Base-by-base conservation (phyloP, 371 early-diverging fungal species). In the Apophysomyces trapeziformis region DNA sequence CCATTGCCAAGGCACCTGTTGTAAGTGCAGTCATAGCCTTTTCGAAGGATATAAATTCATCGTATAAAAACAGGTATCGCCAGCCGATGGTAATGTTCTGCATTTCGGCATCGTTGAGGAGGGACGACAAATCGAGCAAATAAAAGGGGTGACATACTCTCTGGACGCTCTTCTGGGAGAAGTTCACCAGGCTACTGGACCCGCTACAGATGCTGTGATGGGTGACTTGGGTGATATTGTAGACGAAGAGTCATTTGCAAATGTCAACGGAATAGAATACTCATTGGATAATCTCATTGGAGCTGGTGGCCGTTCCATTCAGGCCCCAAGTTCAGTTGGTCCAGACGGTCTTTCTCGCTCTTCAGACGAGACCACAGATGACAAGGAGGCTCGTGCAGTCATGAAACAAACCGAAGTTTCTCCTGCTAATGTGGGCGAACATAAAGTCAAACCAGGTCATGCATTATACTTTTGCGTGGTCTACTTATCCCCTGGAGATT, bases 401-500 rank as follows among this genome's bases (percentile, higher is more conserved):
- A 64, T 68, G 35, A 69, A 64, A 47, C 44, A 74, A 63, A 72
- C 60, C 54, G 59, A 74, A 57, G 54, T 73, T 63, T 50, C 67
- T 44, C 60, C 60, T 56, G 59, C 71, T 50, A 26, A 64, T 67
- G 43, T 71, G n/a, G 78, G 74, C 0, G 77, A 79, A 5, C 73
- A 80, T 50, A 72, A 73, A 37, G 70, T 90, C 47, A 84, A 85
- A 26, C 84, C 86, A 43, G 92, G 92, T 58, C 87, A 95, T 68
- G 76, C 79, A 11, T 82, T 98, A 56, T 96, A 86, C 71, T 96
- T 90, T 69, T 89, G 89, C 68, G 97, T 97, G 8, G 89, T 99
- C 14, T 99, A 99, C 72, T 79, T 99, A 57, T 96, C 97, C 0
- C 99, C 99, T 2, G 99, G 99, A 1, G 98, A 98, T 72, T 99